Percentiles rank a stretch among this genome's conserved stretches.
These are phyloP conservation scores for Elongisporangium anandrum DNA, from an alignment of 352 stramenopile species.

Conservation along the genomic window DNA sequence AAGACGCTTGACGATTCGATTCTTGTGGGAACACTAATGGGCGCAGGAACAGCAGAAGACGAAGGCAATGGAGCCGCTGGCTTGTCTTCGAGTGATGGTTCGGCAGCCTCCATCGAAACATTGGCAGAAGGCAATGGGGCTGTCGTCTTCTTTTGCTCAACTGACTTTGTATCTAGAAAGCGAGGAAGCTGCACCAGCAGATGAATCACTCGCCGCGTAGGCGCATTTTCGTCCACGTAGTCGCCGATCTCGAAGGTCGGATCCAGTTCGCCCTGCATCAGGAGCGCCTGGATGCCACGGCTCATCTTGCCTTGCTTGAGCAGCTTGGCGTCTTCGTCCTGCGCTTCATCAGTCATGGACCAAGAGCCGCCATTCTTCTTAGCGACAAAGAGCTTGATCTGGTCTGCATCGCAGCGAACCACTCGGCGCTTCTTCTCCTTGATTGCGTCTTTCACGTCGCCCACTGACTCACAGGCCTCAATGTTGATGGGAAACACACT, in stretches of 20 bases:
- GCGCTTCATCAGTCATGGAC: not conserved
- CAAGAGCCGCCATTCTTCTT: not conserved
- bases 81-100: not conserved
- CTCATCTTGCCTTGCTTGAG: not conserved
- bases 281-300: not conserved
- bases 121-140: not conserved
- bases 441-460: not conserved
- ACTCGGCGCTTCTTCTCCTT: not conserved
- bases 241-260: not conserved
- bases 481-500: not conserved
- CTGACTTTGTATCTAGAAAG: too few species aligned
- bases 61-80: too few species aligned
- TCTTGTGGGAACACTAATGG: too few species aligned
- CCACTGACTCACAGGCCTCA: not conserved
- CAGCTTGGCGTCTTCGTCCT: not conserved
- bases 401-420: not conserved
- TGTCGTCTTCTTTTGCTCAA: not conserved
- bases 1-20: too few species aligned
- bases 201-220: not conserved
- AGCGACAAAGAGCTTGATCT: not conserved
- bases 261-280: not conserved
- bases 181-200: not conserved
- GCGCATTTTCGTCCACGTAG: not conserved
- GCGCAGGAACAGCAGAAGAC: too few species aligned
- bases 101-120: not conserved